Conservation (phyloP, 257 asterid genomes). For the Echites panduratus region DNA sequence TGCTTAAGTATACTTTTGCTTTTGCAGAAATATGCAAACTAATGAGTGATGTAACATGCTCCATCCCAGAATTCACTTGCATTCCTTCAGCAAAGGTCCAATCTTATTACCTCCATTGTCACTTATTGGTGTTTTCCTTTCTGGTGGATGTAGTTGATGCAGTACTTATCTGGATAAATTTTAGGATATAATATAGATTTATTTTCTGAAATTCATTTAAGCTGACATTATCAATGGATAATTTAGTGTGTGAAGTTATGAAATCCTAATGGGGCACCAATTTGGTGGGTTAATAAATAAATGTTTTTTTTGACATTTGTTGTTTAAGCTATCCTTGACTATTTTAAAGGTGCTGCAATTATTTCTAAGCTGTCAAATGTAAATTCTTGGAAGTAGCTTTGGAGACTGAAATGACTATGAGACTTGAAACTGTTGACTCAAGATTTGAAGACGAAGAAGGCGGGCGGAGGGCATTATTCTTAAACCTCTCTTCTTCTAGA, state of each 20-base stretch:
- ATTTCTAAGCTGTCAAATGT: not conserved
- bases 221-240: not conserved
- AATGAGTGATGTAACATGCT: conserved; percentile 75
- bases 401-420: too few relatives aligned
- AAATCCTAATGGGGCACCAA: not conserved
- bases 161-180: not conserved
- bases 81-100: conserved; percentile 84
- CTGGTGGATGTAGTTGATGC: not conserved
- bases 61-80: conserved; percentile 96
- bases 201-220: not conserved
- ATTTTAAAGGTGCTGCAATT: not conserved
- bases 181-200: not conserved
- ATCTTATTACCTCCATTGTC: conserved; percentile 12
- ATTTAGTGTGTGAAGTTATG: not conserved
- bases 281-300: not conserved
- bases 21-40: conserved; percentile 83
- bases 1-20: not conserved
- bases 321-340: not conserved
- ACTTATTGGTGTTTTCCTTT: conserved; percentile 3
- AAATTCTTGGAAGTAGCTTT: not conserved
- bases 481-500: too few relatives aligned
- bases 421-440: not conserved
- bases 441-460: too few relatives aligned
- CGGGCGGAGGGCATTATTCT: too few relatives aligned
- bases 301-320: not conserved